Conservation (phyloP, 495 filamentous ascomycete genomes). For the Hypomontagnella monticulosa region DNA sequence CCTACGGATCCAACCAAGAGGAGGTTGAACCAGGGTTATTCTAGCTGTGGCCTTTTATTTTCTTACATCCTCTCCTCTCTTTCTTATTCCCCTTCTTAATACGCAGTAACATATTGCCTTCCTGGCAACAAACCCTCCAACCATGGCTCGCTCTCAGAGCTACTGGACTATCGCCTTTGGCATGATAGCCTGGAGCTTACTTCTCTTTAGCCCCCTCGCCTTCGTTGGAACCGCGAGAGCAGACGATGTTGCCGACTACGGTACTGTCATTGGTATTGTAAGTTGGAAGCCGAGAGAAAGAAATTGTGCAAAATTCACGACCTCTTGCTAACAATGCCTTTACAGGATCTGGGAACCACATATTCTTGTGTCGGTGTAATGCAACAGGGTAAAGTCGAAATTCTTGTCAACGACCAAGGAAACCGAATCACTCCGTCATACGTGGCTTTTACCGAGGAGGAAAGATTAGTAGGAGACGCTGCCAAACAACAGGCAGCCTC, state of each 20-base stretch:
- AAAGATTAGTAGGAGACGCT: conserved; percentile 96
- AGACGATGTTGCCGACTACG: conserved; percentile 79
- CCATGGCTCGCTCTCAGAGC: conserved; percentile 65
- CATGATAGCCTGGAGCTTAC: conserved; percentile 83
- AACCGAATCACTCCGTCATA: conserved; percentile 99
- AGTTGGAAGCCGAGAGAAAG: conserved; percentile 33
- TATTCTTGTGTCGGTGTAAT: conserved; percentile 99
- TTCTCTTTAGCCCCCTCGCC: conserved; percentile 76
- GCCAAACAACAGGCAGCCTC: conserved; percentile 99
- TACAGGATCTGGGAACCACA: conserved; percentile 90
- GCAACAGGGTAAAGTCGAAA: conserved; percentile 98
- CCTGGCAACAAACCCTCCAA: conserved; percentile 35
- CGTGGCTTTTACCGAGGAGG: conserved; percentile 98
- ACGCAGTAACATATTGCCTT: conserved; percentile 16
- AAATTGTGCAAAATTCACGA: not conserved
- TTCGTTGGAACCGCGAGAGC: conserved; percentile 80
- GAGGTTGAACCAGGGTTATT: conserved; percentile 24
- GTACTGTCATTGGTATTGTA: conserved; percentile 93
- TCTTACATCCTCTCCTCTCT: not conserved
- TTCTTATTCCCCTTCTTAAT: conserved; percentile 13
- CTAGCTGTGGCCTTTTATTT: conserved; percentile 16
- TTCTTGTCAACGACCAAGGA: conserved; percentile 96
- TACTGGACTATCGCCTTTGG: conserved; percentile 68
- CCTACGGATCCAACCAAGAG: conserved; percentile 24
- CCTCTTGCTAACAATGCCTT: conserved; percentile 21